Percentiles rank a stretch among this genome's conserved stretches.
These are phyloP conservation scores for Schizosaccharomyces versatilis DNA, from an alignment of 1,139 yeast species.

Conservation along the genomic window DNA sequence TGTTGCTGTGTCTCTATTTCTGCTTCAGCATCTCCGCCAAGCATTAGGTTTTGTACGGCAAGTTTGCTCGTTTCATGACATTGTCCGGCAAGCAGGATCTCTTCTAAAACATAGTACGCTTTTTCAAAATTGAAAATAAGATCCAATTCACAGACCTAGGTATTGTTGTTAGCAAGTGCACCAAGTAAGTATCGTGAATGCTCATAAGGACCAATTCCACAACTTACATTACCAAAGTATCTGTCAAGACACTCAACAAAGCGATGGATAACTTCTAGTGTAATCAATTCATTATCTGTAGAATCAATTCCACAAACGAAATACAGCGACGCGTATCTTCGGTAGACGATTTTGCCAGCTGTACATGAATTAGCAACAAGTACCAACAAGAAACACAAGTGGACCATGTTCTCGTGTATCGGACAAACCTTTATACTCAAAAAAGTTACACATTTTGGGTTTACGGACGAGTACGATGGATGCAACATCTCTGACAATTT, in stretches of 20 bases:
- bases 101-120: slow-evolving; percentile 83
- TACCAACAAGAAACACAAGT: too few species aligned
- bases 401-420: too few species aligned
- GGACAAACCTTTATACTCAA: slow-evolving; percentile 51
- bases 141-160: slow-evolving; percentile 19
- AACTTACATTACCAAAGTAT: slow-evolving; percentile 66
- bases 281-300: slow-evolving; percentile 67
- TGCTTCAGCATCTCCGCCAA: slow-evolving; percentile 47
- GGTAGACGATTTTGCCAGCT: neutral
- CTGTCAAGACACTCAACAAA: slow-evolving; percentile 95
- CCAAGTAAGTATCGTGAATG: slow-evolving; percentile 16
- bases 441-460: slow-evolving; percentile 86
- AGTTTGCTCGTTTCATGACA: slow-evolving; percentile 64
- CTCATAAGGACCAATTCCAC: slow-evolving; percentile 22
- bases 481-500: slow-evolving; percentile 65
- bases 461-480: slow-evolving; percentile 67
- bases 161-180: neutral
- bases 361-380: too few species aligned
- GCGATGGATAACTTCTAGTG: slow-evolving; percentile 72
- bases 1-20: neutral
- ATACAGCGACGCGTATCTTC: slow-evolving; percentile 58
- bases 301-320: slow-evolving; percentile 70
- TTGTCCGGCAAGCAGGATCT: slow-evolving; percentile 59
- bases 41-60: slow-evolving; percentile 54
- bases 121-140: slow-evolving; percentile 86